Base-by-base conservation (phyloP, 768 basidiomycete genomes). In the Cubamyces sp. region DNA sequence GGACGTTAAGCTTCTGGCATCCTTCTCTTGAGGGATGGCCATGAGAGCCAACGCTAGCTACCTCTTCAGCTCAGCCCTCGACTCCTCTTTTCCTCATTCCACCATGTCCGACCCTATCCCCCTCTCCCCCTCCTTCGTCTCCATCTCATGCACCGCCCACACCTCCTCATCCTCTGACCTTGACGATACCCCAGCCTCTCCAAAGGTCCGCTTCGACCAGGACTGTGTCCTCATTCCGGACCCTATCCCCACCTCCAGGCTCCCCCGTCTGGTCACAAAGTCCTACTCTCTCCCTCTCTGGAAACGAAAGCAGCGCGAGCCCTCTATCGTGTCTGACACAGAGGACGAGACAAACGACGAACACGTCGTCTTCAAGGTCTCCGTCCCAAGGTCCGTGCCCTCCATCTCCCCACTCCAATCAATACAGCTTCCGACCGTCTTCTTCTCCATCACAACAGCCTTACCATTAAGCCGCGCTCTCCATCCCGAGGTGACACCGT, bases 181-280 rank as follows among this genome's bases (percentile, higher is more conserved):
- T 0, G 55, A 47, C 47, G 53, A 57, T 16, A 25, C 25, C 12
- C 52, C 40, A 6, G 14, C n/a, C 46, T 34, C 67, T 0, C 46
- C 57, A 61, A 61, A 48, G 42, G 91, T 92, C 4, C 82, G 90
- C 58, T 92, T 92, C 74, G 84, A 92, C 77, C 77, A 79, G 55
- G 82, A 87, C 68, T 92, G 91, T 61, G 77, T 90, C 4, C 81
- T 92, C 68, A 92, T 92, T 58, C 90, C 90, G n/a, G 83, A 88
- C 54, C 71, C 68, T 16, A 67, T 69, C 1, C 70, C 72, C 16
- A 74, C 75, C 52, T 74, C 77, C 4, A 82, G 78, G 55, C 74
- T 80, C 26, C 79, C 85, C 25, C 76, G 80, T 46, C 75, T 89
- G 49, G 70, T 86, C 66, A 85, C 85, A 26, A 90, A 84, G 68